phyloP scores from a whole-genome alignment of 345 rosid genomes.

The Cardamine chenopodiifolia region DNA sequence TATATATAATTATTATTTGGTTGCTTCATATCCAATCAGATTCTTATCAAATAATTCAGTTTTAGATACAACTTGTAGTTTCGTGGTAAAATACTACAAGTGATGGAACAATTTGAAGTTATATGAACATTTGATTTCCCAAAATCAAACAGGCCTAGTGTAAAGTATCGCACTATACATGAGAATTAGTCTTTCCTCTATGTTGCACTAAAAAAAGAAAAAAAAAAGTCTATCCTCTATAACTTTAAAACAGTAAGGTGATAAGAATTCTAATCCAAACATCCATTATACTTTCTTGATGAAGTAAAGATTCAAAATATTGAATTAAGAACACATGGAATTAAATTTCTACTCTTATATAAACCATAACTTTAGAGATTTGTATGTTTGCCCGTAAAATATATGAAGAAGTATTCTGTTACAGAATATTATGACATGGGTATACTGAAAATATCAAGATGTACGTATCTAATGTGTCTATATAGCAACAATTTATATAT shows the following conservation, averaged over 20 bases:
- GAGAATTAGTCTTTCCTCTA: too few species aligned
- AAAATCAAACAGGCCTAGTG: not conserved
- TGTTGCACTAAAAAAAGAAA: too few species aligned
- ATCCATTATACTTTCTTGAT: not conserved
- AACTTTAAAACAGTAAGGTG: not conserved
- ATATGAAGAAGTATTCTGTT: constrained; percentile 6
- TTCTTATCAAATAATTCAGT: constrained; percentile 11
- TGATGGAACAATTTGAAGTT: not conserved
- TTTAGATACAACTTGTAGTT: not conserved
- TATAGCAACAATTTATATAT: constrained; percentile 15
- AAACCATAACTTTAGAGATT: not conserved
- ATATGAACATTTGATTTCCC: not conserved
- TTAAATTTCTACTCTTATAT: not conserved
- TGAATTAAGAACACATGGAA: not conserved
- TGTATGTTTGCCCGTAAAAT: not conserved
- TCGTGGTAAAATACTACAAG: not conserved
- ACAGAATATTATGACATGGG: constrained; percentile 3
- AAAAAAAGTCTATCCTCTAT: not conserved
- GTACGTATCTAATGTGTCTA: constrained; percentile 31
- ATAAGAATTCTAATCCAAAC: not conserved
- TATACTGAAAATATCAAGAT: constrained; percentile 24
- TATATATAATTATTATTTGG: not conserved
- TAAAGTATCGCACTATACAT: not conserved
- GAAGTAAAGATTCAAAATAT: not conserved
- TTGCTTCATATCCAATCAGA: constrained; percentile 2